Conservation (phyloP, 371 early-diverging fungal species). For the Mucor mucedo region DNA sequence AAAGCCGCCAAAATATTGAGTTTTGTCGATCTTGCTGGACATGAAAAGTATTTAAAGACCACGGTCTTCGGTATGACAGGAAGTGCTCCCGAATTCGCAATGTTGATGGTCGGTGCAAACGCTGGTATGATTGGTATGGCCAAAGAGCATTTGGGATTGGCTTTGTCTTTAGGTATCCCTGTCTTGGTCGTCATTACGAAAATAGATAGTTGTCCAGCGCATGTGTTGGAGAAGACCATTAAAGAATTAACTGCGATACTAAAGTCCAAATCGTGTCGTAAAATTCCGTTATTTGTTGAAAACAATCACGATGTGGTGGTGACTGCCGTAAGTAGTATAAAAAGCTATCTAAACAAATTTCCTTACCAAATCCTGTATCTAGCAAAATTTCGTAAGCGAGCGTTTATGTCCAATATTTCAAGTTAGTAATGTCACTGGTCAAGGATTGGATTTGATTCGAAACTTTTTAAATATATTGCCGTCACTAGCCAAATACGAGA, state of each 20-base stretch:
- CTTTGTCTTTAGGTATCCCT: constrained; percentile 84
- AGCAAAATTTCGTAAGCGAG: constrained; percentile 81
- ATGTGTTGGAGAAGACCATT: constrained; percentile 82
- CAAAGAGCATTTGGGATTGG: constrained; percentile 91
- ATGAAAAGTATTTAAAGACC: constrained; percentile 93
- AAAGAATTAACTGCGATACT: constrained; percentile 83
- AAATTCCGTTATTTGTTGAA: constrained; percentile 88
- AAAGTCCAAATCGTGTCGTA: constrained; percentile 89
- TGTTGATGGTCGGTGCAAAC: constrained; percentile 91
- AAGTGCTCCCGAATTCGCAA: constrained; percentile 87
- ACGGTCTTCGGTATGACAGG: constrained; percentile 95
- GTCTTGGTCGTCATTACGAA: constrained; percentile 92
- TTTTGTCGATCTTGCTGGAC: constrained; percentile 92
- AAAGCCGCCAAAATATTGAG: constrained; percentile 82
- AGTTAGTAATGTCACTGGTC: constrained; percentile 91
- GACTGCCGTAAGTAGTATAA: constrained; percentile 54
- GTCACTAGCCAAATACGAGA: constrained; percentile 68
- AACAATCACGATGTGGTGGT: constrained; percentile 78
- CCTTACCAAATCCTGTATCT: background rate
- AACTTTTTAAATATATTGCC: constrained; percentile 86
- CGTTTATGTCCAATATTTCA: constrained; percentile 94
- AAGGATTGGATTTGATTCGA: constrained; percentile 81
- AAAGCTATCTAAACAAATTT: background rate
- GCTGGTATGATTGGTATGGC: constrained; percentile 94
- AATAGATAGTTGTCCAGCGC: constrained; percentile 90